These are phyloP conservation scores for Cordyceps cateniannulata DNA, from an alignment of 2,329 filamentous ascomycete genomes.

Conservation along the genomic window DNA sequence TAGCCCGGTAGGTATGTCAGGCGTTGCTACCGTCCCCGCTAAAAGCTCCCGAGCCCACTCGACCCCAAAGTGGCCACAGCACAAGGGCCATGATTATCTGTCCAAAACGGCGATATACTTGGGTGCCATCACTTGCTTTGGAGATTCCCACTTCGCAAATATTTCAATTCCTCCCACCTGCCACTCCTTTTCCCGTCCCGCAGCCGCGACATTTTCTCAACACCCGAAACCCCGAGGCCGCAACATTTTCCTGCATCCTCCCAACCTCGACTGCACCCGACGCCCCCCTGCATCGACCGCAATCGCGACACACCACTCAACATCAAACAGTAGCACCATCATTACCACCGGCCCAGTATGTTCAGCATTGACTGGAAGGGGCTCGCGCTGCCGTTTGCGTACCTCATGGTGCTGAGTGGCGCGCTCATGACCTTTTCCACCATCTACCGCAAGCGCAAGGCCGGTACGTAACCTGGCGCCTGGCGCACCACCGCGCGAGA, in stretches of 20 bases:
- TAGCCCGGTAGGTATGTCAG: neutral
- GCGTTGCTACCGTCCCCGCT: neutral
- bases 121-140: neutral
- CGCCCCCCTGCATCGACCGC: neutral
- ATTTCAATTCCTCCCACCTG: neutral
- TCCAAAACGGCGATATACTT: constrained; percentile 2
- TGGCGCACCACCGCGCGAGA: neutral
- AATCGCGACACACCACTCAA: neutral
- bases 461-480: constrained; percentile 45
- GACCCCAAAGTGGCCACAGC: constrained; percentile 8
- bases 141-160: neutral
- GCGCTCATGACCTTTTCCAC: constrained; percentile 88
- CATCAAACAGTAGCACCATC: neutral
- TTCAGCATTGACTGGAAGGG: constrained; percentile 69
- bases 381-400: constrained; percentile 80
- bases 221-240: neutral
- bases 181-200: neutral
- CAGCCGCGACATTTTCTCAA: neutral
- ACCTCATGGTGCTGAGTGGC: constrained; percentile 79
- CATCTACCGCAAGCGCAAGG: constrained; percentile 89
- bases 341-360: constrained; percentile 31
- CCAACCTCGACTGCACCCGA: neutral
- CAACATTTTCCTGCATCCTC: neutral
- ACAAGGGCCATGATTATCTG: constrained; percentile 12
- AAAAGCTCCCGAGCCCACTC: neutral